Percentiles rank a stretch among this genome's conserved stretches.
These are phyloP conservation scores for Tetrapisispora fleetii DNA, from an alignment of 805 yeast genomes.

Conservation along the genomic window DNA sequence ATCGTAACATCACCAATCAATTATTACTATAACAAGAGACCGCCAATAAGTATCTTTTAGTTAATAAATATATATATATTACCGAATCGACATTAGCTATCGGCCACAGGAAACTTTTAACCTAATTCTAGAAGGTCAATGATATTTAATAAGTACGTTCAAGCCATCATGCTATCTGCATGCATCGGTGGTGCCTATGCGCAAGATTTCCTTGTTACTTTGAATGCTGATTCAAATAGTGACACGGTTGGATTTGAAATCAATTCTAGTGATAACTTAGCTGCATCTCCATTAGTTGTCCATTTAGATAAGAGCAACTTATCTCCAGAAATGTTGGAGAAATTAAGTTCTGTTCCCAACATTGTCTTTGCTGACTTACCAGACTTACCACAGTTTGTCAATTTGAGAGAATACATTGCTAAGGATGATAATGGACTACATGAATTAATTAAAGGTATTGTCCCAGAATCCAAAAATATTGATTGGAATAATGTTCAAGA, in stretches of 20 bases:
- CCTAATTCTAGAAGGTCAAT: neutral
- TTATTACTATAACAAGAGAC: constrained; percentile 1
- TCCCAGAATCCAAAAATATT: constrained; percentile 3
- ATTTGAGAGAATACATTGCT: constrained; percentile 13
- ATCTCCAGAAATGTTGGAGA: constrained; percentile 15
- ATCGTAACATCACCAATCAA: neutral
- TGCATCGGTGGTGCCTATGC: neutral
- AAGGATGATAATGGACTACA: neutral
- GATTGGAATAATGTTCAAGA: constrained; percentile 4
- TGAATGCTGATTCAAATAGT: constrained; percentile 11
- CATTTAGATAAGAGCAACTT: constrained; percentile 12
- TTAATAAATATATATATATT: neutral
- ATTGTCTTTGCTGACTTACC: constrained; percentile 21
- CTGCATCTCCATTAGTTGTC: constrained; percentile 11
- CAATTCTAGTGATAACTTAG: constrained; percentile 10
- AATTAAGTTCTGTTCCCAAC: constrained; percentile 16
- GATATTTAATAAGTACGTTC: constrained; percentile 1
- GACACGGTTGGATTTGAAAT: constrained; percentile 1
- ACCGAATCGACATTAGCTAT: neutral
- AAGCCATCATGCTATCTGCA: neutral
- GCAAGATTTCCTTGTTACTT: neutral
- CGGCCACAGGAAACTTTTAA: neutral
- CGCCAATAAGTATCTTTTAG: neutral
- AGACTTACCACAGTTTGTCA: constrained; percentile 22
- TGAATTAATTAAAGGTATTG: neutral